Base-by-base conservation (phyloP, 768 basidiomycete species). In the Lactarius sanguifluus region DNA sequence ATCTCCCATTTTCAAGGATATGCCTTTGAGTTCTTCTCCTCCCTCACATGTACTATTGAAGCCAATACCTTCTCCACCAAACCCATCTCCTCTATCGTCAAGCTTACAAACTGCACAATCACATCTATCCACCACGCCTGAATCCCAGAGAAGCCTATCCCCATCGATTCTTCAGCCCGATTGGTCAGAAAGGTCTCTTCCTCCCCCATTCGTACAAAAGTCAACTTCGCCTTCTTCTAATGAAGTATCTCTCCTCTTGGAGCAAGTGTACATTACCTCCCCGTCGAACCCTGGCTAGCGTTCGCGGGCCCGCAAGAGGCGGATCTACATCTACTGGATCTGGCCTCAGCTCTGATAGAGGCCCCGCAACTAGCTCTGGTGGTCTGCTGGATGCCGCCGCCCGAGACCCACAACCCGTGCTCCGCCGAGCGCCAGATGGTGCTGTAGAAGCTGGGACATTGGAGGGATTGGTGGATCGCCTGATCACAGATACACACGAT, bases 401-500 rank as follows among this genome's bases (percentile, higher is more conserved):
- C 43, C 62, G 41, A 50, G 69, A 72, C 41, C 3, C 65, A 4
- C 56, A 63, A 28, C 38, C 45, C 18, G 18, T 68, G 9, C 62
- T 69, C 43, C 64, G 64, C 28, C 54, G 59, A 23, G 40, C 63
- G 6, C 30, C 57, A 9, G 70, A 71, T 58, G 79, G 78, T 8
- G 64, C 70, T 4, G 78, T 83, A 4, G 69, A 69, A 20, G 76
- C 79, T 12, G 82, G 79, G 7, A 82, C 79, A 15, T 63, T 83
- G 60, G 78, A 80, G 66, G 82, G 80, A 13, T 67, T 82, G 30
- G 73, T 82, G 4, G 77, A 82, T 18, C 75, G 77, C 30, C 66
- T 82, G 57, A 78, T 80, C 58, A 72, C 71, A 28, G 72, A 62
- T 15, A 65, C 69, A 16, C 43, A 66, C 43, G 59, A 64, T 32